These are phyloP conservation scores for Paraglomus brasilianum DNA, from an alignment of 192 early-diverging fungal genomes.

Conservation along the genomic window DNA sequence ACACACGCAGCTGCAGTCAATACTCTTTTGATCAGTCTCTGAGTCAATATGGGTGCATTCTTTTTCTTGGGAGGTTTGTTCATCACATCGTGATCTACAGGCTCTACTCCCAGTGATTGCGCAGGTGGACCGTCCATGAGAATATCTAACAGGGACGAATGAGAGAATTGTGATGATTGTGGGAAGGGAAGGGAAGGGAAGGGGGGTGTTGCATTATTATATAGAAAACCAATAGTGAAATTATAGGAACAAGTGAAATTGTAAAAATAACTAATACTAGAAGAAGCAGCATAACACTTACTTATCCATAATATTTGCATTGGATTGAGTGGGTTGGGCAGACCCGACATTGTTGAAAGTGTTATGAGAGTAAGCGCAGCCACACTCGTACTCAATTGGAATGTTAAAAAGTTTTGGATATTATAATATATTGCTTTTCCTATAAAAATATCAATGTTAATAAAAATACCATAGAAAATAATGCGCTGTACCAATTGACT, in stretches of 20 bases:
- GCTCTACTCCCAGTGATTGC: constrained; percentile 94
- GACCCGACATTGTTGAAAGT: constrained; percentile 78
- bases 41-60: constrained; percentile 78
- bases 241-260: background rate
- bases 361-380: constrained; percentile 90
- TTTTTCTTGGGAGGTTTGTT: constrained; percentile 78
- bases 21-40: constrained; percentile 68
- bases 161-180: background rate
- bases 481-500: background rate
- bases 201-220: background rate
- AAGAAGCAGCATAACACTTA: constrained; percentile 45
- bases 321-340: constrained; percentile 90
- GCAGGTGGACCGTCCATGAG: constrained; percentile 98
- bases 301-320: constrained; percentile 99
- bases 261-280: background rate
- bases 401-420: constrained; percentile 94
- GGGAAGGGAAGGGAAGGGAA: background rate
- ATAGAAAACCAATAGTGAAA: background rate
- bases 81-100: constrained; percentile 91
- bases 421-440: constrained; percentile 98
- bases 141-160: constrained; percentile 65
- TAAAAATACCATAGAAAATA: background rate
- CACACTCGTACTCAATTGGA: constrained; percentile 93
- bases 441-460: constrained; percentile 27
- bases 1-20: constrained; percentile 78